Conservation (phyloP, 257 asterid genomes). For the Nicotiana tomentosiformis region DNA sequence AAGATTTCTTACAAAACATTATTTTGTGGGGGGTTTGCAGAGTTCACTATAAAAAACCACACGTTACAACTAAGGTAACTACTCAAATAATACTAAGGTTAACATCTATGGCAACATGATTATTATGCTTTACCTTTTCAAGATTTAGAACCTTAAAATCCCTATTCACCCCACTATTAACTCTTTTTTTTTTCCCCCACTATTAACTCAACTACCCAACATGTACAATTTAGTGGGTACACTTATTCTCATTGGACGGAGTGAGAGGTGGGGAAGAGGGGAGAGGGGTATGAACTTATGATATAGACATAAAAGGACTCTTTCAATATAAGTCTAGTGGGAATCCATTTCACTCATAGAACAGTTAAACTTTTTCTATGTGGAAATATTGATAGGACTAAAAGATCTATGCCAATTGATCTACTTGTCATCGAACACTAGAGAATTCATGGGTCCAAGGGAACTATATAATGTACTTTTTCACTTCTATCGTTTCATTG, state of each 20-base stretch:
- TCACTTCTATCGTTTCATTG: neutral
- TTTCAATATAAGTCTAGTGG: neutral
- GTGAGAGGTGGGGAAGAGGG: neutral
- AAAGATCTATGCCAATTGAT: neutral
- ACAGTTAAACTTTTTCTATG: neutral
- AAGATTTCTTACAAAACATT: neutral
- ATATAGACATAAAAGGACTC: neutral
- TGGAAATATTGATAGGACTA: neutral
- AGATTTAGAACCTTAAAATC: conserved; percentile 3
- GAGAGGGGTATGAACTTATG: no score
- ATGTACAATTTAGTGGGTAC: conserved; percentile 2
- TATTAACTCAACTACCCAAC: conserved; percentile 4
- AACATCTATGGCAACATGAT: neutral
- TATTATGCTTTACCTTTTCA: conserved; percentile 1
- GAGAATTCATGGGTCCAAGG: neutral
- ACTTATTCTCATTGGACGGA: conserved; percentile 9
- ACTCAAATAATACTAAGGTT: neutral
- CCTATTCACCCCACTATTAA: neutral
- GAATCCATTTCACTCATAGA: neutral
- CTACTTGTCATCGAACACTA: neutral
- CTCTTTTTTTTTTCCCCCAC: neutral
- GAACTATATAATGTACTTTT: neutral
- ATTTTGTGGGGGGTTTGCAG: neutral
- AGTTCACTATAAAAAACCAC: neutral
- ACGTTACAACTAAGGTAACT: neutral